Evolutionary conservation across 805 yeast species (phyloP).

Genomic region (Zygosaccharomyces pseudorouxii): DNA sequence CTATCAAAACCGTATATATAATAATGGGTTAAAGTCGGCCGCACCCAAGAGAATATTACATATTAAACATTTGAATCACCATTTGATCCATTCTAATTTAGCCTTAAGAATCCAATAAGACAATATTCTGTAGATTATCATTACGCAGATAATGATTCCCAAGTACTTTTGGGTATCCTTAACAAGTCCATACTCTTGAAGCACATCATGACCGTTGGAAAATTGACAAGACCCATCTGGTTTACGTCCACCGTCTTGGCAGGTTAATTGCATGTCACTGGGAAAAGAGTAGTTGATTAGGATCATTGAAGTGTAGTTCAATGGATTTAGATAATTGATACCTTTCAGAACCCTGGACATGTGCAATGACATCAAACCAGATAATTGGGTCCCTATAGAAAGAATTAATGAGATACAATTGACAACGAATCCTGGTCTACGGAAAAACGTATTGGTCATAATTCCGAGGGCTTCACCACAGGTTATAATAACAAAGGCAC

Average conservation of each 20-base stretch:
- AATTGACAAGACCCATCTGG: slow-evolving; percentile 43
- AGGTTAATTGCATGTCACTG: slow-evolving; percentile 44
- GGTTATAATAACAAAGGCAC: slow-evolving; percentile 50
- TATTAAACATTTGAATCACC: slow-evolving; percentile 11
- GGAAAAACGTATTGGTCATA: slow-evolving; percentile 65
- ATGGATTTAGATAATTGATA: slow-evolving; percentile 71
- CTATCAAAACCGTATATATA: not conserved
- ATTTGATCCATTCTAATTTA: slow-evolving; percentile 29
- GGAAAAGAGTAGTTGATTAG: slow-evolving; percentile 58
- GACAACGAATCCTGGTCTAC: slow-evolving; percentile 76
- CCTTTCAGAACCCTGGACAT: slow-evolving; percentile 67
- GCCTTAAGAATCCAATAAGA: slow-evolving; percentile 27
- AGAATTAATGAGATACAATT: slow-evolving; percentile 63
- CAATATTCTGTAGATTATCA: slow-evolving; percentile 25
- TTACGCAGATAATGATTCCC: slow-evolving; percentile 32
- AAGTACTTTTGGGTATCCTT: slow-evolving; percentile 37
- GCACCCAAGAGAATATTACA: not conserved
- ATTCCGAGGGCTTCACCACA: slow-evolving; percentile 87
- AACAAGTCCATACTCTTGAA: slow-evolving; percentile 46
- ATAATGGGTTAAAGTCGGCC: not conserved
- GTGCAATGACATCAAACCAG: slow-evolving; percentile 76
- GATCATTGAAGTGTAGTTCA: slow-evolving; percentile 63
- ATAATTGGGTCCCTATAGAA: slow-evolving; percentile 74
- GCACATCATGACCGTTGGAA: slow-evolving; percentile 51
- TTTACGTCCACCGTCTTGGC: slow-evolving; percentile 40